Evolutionary conservation across 352 stramenopile genomes (phyloP).

Genomic region (Globisporangium takayamanum): DNA sequence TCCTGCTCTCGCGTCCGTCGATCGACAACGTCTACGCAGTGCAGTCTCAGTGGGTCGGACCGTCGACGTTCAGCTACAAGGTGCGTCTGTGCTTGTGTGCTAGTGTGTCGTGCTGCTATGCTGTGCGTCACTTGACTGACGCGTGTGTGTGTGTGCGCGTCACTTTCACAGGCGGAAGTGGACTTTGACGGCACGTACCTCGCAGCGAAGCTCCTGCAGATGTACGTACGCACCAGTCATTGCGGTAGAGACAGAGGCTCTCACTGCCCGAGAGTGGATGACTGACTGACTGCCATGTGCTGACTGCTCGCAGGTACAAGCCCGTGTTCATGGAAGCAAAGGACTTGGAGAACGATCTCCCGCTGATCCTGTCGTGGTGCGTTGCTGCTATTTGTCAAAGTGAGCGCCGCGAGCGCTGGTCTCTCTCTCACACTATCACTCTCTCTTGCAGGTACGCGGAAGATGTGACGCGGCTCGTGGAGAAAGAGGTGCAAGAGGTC

Average conservation of each 20-base stretch:
- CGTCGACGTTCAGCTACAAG: constrained; percentile 98
- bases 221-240: constrained; percentile 29
- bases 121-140: background rate
- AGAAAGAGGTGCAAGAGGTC: constrained; percentile 95
- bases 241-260: background rate
- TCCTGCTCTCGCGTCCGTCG: constrained; percentile 76
- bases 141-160: constrained; percentile 3
- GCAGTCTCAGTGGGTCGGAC: constrained; percentile 97
- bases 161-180: constrained; percentile 86
- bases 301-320: constrained; percentile 66
- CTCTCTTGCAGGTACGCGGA: constrained; percentile 70
- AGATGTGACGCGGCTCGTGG: constrained; percentile 94
- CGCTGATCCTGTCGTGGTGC: constrained; percentile 92
- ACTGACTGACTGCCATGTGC: background rate
- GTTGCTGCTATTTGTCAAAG: background rate
- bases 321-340: constrained; percentile 90
- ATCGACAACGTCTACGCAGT: constrained; percentile 95
- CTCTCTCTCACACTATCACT: background rate
- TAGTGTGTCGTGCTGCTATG: background rate
- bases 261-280: background rate
- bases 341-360: constrained; percentile 89
- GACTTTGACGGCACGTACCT: constrained; percentile 99
- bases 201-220: constrained; percentile 90
- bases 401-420: background rate
- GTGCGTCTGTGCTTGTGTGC: constrained; percentile 17